These are phyloP conservation scores for Leishmania turanica DNA, from an alignment of 208 protist species.

Conservation along the genomic window DNA sequence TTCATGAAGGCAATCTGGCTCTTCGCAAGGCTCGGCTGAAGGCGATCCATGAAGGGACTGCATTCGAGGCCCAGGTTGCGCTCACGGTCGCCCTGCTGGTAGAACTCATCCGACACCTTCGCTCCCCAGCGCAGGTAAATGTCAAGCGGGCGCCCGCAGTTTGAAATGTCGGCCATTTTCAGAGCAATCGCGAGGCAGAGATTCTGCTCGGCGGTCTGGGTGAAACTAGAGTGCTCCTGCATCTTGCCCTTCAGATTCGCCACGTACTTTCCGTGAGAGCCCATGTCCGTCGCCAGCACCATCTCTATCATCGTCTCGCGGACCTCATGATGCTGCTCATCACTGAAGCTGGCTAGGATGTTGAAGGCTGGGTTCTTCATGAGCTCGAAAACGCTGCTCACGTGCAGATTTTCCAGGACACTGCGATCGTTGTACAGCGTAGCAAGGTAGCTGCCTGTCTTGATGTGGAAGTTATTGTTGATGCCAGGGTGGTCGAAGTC, in stretches of 20 bases:
- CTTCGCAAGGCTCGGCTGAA: slow-evolving; percentile 78
- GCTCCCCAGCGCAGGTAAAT: slow-evolving; percentile 91
- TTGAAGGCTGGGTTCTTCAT: slow-evolving; percentile 88
- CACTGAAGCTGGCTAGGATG: slow-evolving; percentile 79
- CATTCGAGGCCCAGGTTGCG: slow-evolving; percentile 74
- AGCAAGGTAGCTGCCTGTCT: slow-evolving; percentile 82
- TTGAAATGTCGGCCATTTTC: slow-evolving; percentile 96
- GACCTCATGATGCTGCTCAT: slow-evolving; percentile 82
- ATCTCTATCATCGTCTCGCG: slow-evolving; percentile 91
- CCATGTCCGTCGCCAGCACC: slow-evolving; percentile 96
- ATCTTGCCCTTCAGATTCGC: slow-evolving; percentile 67
- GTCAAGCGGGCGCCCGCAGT: slow-evolving; percentile 88
- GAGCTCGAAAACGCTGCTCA: slow-evolving; percentile 89
- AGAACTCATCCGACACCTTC: slow-evolving; percentile 94
- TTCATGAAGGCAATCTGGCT: slow-evolving; percentile 94
- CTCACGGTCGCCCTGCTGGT: slow-evolving; percentile 93
- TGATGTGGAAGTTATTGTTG: slow-evolving; percentile 94
- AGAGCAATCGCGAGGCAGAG: slow-evolving; percentile 91
- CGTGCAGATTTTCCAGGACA: slow-evolving; percentile 96
- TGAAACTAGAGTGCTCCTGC: slow-evolving; percentile 64
- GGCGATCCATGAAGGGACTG: slow-evolving; percentile 95
- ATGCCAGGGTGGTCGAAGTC: slow-evolving; percentile 97
- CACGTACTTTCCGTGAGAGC: slow-evolving; percentile 88
- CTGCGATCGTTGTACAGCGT: slow-evolving; percentile 95
- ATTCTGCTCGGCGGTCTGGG: slow-evolving; percentile 78